Conservation (phyloP, 805 yeast species). For the Wickerhamiella domercqiae region DNA sequence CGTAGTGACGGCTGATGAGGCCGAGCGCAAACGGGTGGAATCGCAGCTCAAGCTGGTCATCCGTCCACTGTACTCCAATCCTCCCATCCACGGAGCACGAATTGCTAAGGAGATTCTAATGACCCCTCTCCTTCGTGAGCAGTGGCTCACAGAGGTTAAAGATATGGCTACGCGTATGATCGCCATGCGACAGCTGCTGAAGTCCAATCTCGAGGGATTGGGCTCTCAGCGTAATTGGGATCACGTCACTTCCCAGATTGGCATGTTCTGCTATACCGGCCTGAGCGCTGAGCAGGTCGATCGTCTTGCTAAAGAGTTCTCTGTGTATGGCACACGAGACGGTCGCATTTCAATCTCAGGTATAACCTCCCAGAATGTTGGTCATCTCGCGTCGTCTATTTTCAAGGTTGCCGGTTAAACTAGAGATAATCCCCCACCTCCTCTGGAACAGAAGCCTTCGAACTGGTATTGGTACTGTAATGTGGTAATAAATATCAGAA, state of each 20-base stretch:
- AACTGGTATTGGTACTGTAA: too few relatives aligned
- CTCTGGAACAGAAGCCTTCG: too few relatives aligned
- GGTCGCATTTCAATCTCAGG: constrained; percentile 96
- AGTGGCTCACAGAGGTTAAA: constrained; percentile 73
- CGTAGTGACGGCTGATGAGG: constrained; percentile 33
- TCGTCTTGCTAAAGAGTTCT: constrained; percentile 56
- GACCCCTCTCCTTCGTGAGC: constrained; percentile 47
- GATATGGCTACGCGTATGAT: constrained; percentile 79
- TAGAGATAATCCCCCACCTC: too few relatives aligned
- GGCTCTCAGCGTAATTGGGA: constrained; percentile 85
- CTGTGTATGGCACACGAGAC: constrained; percentile 60
- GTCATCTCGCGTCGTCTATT: constrained; percentile 62
- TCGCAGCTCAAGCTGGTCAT: constrained; percentile 65
- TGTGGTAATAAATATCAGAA: not conserved
- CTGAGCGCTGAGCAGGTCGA: constrained; percentile 55
- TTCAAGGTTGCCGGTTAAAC: constrained; percentile 41
- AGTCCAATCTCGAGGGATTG: constrained; percentile 42
- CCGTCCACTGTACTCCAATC: constrained; percentile 79
- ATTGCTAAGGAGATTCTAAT: constrained; percentile 63
- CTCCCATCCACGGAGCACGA: constrained; percentile 93
- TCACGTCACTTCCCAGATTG: constrained; percentile 79
- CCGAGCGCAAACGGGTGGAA: constrained; percentile 39
- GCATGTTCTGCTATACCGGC: constrained; percentile 94
- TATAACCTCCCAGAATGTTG: constrained; percentile 62
- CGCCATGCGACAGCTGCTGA: constrained; percentile 58